These are phyloP conservation scores for Eruca vesicaria DNA, from an alignment of 441 rosid genomes.

Conservation along the genomic window DNA sequence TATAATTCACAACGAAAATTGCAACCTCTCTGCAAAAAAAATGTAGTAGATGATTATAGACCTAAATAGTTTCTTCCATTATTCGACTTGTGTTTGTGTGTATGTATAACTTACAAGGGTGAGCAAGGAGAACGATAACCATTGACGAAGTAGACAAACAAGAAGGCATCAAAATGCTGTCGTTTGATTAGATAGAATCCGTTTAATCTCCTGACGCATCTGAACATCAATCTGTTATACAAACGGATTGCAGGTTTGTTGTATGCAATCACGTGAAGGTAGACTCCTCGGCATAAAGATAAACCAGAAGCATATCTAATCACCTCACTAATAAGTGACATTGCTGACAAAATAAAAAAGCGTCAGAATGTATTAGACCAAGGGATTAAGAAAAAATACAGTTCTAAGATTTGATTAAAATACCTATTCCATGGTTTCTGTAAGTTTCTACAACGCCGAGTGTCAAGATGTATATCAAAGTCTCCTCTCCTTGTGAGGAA, in stretches of 20 bases:
- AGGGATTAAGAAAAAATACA: neutral
- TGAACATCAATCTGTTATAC: constrained; percentile 79
- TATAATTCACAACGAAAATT: constrained; percentile 39
- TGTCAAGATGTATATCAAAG: neutral
- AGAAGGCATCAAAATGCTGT: constrained; percentile 74
- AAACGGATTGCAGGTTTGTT: constrained; percentile 74
- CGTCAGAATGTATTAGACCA: too few species aligned
- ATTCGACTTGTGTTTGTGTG: neutral
- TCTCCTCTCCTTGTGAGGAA: neutral
- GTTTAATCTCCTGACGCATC: constrained; percentile 60
- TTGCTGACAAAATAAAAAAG: too few species aligned
- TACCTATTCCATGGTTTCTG: neutral
- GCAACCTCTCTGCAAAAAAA: constrained; percentile 59
- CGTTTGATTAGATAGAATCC: constrained; percentile 71
- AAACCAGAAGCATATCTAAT: neutral
- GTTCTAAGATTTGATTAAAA: neutral
- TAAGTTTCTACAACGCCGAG: neutral
- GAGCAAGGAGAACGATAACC: constrained; percentile 82
- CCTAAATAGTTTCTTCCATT: neutral
- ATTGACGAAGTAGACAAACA: constrained; percentile 74
- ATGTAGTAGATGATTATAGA: neutral
- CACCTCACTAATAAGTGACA: neutral
- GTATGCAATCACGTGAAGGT: constrained; percentile 76
- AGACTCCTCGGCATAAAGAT: constrained; percentile 13
- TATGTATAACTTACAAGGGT: constrained; percentile 57